A percentile compares a stretch with the other conserved stretches of the same genome.
Conservation (phyloP, 345 rosid species). For the Linum lewisii region DNA sequence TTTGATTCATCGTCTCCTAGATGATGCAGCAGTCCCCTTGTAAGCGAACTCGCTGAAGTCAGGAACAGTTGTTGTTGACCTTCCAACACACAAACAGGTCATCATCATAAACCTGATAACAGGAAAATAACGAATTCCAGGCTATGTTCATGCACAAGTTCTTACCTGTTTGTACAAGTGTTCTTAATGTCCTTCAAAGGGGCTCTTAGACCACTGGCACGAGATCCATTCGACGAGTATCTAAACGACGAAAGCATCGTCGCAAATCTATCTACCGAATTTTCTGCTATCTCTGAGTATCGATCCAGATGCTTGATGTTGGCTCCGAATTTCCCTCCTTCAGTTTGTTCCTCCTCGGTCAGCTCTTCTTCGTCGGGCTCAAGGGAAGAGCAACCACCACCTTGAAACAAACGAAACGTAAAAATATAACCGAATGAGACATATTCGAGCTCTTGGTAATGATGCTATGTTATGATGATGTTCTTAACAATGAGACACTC, state of each 20-base stretch:
- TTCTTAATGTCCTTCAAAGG: slow-evolving; percentile 65
- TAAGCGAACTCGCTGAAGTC: slow-evolving; percentile 63
- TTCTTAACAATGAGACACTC: slow-evolving; percentile 7
- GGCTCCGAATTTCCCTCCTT: slow-evolving; percentile 56
- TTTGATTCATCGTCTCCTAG: neutral
- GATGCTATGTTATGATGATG: neutral
- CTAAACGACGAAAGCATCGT: slow-evolving; percentile 62
- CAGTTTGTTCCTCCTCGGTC: slow-evolving; percentile 13
- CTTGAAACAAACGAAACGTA: slow-evolving; percentile 5
- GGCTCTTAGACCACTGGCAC: slow-evolving; percentile 91
- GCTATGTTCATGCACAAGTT: neutral
- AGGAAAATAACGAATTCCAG: neutral
- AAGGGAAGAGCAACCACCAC: slow-evolving; percentile 24
- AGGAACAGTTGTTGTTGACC: slow-evolving; percentile 30
- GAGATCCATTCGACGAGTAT: slow-evolving; percentile 57
- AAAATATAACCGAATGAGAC: neutral
- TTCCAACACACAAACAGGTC: slow-evolving; percentile 14
- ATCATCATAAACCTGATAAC: slow-evolving; percentile 3
- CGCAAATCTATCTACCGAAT: slow-evolving; percentile 68
- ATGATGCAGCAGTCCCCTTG: neutral
- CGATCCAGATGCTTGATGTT: slow-evolving; percentile 58
- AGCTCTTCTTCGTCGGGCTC: slow-evolving; percentile 22
- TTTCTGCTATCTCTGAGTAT: slow-evolving; percentile 75
- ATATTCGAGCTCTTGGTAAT: neutral
- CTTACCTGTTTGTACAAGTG: slow-evolving; percentile 40